Evolutionary conservation across 208 protist genomes (phyloP).

Genomic region (Leptomonas seymouri): DNA sequence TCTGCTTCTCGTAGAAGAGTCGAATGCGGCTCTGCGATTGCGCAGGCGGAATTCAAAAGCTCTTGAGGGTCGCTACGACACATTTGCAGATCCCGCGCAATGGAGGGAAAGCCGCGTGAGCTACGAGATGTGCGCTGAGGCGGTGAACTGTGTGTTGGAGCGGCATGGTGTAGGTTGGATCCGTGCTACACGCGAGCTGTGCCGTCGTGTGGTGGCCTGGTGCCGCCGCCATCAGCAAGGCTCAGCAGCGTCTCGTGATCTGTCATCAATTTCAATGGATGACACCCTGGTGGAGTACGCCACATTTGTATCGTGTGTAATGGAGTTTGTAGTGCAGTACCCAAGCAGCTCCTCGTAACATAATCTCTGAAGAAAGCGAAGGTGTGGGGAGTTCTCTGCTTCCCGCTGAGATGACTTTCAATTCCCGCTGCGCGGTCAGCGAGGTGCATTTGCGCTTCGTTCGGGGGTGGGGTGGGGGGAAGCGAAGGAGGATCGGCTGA

Average conservation of each 20-base stretch:
- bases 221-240: background rate
- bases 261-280: background rate
- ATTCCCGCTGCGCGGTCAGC: no score
- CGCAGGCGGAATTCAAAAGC: background rate
- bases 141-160: slow-evolving; percentile 65
- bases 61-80: background rate
- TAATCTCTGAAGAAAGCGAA: background rate
- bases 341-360: background rate
- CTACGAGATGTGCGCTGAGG: slow-evolving; percentile 50
- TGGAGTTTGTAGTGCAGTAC: slow-evolving; percentile 20
- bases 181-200: slow-evolving; percentile 41
- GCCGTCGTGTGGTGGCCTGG: slow-evolving; percentile 30
- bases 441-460: no score
- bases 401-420: no score
- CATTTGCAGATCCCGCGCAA: background rate
- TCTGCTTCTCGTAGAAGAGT: slow-evolving; percentile 42
- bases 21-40: slow-evolving; percentile 12
- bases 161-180: slow-evolving; percentile 35
- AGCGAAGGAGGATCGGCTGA: no score
- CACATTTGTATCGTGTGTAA: slow-evolving; percentile 18
- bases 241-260: no score
- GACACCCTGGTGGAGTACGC: slow-evolving; percentile 13
- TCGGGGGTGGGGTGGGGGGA: no score
- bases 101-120: slow-evolving; percentile 28
- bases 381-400: no score